These are phyloP conservation scores for Ajuga reptans DNA, from an alignment of 305 asterid genomes.

Conservation along the genomic window DNA sequence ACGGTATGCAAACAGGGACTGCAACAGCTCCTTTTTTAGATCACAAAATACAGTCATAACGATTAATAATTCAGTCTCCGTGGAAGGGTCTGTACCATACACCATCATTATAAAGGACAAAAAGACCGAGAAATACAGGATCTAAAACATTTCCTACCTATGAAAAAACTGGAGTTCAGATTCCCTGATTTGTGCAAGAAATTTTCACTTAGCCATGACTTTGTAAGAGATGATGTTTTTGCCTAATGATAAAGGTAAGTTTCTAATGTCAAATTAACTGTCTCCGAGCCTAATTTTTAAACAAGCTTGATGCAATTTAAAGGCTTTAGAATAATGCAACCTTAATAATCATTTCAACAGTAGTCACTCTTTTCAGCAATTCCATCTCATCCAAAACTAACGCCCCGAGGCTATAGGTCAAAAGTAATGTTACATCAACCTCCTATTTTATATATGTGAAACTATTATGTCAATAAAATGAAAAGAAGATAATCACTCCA, in stretches of 20 bases:
- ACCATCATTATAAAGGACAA: background rate
- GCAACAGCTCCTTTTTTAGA: slow-evolving; percentile 2
- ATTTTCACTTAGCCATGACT: background rate
- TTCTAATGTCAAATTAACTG: background rate
- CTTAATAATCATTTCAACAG: background rate
- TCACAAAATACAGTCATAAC: background rate
- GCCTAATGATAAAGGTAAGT: background rate
- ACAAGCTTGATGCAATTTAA: background rate
- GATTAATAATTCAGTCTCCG: background rate
- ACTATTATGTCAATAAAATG: background rate
- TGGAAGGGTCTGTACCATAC: background rate
- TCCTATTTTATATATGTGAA: background rate
- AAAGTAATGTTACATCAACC: background rate
- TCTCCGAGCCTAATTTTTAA: background rate
- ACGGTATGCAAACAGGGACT: background rate
- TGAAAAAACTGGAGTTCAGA: background rate
- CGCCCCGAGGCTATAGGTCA: background rate
- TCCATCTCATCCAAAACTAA: background rate
- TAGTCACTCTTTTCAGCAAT: background rate
- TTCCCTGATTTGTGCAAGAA: background rate
- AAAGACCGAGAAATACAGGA: too few species aligned
- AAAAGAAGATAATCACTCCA: background rate
- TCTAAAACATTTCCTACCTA: background rate
- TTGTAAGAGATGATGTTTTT: background rate
- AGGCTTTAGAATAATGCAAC: background rate